Conservation (phyloP, 257 asterid genomes). For the Solanum pennellii region DNA sequence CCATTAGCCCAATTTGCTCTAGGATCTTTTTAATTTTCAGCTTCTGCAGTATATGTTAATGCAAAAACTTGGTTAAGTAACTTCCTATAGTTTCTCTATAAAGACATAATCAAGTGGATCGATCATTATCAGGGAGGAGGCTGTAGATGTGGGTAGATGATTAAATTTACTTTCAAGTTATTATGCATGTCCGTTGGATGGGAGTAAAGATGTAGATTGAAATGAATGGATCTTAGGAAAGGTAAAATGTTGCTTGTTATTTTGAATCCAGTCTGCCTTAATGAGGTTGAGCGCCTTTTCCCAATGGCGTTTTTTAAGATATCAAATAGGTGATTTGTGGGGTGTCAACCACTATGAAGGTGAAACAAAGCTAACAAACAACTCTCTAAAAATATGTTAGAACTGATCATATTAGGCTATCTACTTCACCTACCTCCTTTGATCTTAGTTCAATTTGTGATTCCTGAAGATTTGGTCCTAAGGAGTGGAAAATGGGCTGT, state of each 20-base stretch:
- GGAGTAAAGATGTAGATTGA: background rate
- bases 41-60: background rate
- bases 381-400: background rate
- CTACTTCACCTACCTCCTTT: background rate
- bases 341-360: background rate
- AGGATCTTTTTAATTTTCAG: background rate
- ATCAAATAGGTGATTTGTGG: background rate
- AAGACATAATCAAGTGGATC: background rate
- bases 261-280: background rate
- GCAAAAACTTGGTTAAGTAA: background rate
- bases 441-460: background rate
- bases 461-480: background rate
- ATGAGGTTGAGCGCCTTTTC: background rate
- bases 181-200: background rate
- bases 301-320: background rate
- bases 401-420: background rate
- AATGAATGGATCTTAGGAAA: background rate
- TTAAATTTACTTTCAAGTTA: background rate
- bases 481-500: background rate
- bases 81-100: background rate
- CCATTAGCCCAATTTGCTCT: background rate
- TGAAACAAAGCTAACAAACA: background rate
- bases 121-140: background rate
- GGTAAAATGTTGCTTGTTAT: background rate
- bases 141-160: background rate